Percentiles rank a stretch among this genome's conserved stretches.
These are phyloP conservation scores for Aspergillus pseudotamarii DNA, from an alignment of 2,329 filamentous ascomycete species.

Conservation along the genomic window DNA sequence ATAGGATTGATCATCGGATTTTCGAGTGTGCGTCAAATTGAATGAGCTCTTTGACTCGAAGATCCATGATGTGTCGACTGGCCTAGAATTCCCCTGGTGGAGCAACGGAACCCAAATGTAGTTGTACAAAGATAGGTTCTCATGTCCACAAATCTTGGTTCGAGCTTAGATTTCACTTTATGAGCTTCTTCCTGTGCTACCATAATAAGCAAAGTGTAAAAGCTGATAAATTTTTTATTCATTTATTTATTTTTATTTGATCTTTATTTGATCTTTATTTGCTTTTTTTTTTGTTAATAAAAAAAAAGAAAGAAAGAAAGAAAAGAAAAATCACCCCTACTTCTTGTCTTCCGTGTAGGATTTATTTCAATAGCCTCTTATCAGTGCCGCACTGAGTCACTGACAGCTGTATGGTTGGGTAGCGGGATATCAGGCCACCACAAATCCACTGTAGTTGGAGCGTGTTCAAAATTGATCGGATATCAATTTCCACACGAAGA, in stretches of 20 bases:
- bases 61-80: slow-evolving; percentile 6
- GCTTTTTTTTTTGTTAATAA: too few species aligned
- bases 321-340: not conserved
- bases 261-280: too few species aligned
- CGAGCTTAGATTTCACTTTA: not conserved
- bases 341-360: not conserved
- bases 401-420: not conserved
- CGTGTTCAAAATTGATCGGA: not conserved
- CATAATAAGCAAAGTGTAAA: not conserved
- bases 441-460: not conserved
- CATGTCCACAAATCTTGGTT: not conserved
- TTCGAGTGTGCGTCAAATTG: not conserved
- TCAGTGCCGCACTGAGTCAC: not conserved
- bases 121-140: not conserved
- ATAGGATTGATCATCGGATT: not conserved
- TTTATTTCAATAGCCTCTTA: not conserved
- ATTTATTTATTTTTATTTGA: too few species aligned
- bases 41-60: not conserved
- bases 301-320: not conserved
- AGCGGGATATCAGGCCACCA: slow-evolving; percentile 3
- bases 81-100: slow-evolving; percentile 2
- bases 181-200: not conserved
- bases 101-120: not conserved
- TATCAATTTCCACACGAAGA: not conserved
- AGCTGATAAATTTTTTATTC: not conserved